Evolutionary conservation across 2,329 filamentous ascomycete genomes (phyloP), one percentile per base, ranked within the genome.

Genomic region (Paecilomyces formosus): DNA sequence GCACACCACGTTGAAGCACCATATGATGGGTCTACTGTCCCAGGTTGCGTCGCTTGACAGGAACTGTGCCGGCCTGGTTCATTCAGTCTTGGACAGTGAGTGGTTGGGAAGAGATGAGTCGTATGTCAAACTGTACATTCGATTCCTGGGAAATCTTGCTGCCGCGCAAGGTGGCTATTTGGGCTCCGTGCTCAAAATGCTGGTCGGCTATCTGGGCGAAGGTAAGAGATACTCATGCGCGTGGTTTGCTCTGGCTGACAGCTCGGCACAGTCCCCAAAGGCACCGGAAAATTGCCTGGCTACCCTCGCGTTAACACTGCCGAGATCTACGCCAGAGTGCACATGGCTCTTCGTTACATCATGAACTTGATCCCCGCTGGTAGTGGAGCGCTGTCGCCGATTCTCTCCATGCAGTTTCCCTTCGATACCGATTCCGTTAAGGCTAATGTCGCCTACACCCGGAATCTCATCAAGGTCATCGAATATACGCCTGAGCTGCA

Each of bases 121-220:
- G 18, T 87, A 86, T 66, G 78, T 84, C 54, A 78, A 77, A 60
- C 71, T 82, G 6, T 87, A 82, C 70, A 77, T 81, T 57, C 74
- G 80, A 49, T 82, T 87, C 59, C 66, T 87, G 55, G 80, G 80
- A 26, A 82, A 81, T 55, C 78, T 99, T 53, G 85, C 92, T 56
- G 95, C 90, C 60, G 88, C 92, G 0, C 90, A 97, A 68, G 88
- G 89, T 52, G 86, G 85, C 13, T 95, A 90, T 73, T 83, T 95
- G 33, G 82, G 81, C 22, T 80, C 85, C 21, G 86, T 96, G 45
- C 81, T 97, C 59, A 82, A 85, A 58, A 93, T 91, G 85, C 82
- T 97, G 60, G 87, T 96, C 57, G 83, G 86, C 60, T 88, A 91
- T 70, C 90, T 99, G 68, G 81, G 83, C 59, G 83, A 79, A 60